phyloP scores from a whole-genome alignment of 1,139 yeast species.

The Diutina catenulata region DNA sequence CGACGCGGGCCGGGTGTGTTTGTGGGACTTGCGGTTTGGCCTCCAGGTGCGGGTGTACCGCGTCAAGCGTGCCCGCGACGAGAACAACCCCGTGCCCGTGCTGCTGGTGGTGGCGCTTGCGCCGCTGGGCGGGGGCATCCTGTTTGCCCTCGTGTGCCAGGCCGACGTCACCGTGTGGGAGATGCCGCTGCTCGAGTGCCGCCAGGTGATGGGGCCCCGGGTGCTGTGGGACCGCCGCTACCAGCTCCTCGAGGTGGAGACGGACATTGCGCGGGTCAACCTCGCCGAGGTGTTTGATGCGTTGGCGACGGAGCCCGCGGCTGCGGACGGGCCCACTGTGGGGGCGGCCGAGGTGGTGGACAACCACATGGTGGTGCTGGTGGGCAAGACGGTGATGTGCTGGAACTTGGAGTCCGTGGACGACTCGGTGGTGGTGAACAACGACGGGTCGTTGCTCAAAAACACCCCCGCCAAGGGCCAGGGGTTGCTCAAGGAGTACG shows the following conservation, averaged over 20 bases:
- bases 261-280: conserved; percentile 17
- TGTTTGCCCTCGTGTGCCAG: conserved; percentile 47
- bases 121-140: conserved; percentile 7
- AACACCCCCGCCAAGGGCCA: conserved; percentile 7
- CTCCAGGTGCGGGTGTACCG: conserved; percentile 52
- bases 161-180: conserved; percentile 70
- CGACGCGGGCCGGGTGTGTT: conserved; percentile 51
- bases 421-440: conserved; percentile 10
- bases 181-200: conserved; percentile 51
- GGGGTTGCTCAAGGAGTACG: conserved; percentile 1
- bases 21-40: conserved; percentile 76
- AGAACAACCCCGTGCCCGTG: conserved; percentile 11
- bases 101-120: conserved; percentile 29
- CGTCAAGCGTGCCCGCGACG: conserved; percentile 18
- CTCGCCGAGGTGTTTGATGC: conserved; percentile 12
- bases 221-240: conserved; percentile 17
- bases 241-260: conserved; percentile 22
- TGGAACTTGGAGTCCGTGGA: conserved; percentile 8
- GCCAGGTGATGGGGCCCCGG: conserved; percentile 34
- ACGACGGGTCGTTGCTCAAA: conserved; percentile 10
- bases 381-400: conserved; percentile 13
- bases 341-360: conserved; percentile 18
- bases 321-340: conserved; percentile 12
- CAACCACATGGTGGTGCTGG: conserved; percentile 21
- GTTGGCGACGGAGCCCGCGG: conserved; percentile 11